Percentiles rank a stretch among this genome's conserved stretches.
Conservation (phyloP, 202 grass and related monocot species). For the Schoenoplectus triqueter region DNA sequence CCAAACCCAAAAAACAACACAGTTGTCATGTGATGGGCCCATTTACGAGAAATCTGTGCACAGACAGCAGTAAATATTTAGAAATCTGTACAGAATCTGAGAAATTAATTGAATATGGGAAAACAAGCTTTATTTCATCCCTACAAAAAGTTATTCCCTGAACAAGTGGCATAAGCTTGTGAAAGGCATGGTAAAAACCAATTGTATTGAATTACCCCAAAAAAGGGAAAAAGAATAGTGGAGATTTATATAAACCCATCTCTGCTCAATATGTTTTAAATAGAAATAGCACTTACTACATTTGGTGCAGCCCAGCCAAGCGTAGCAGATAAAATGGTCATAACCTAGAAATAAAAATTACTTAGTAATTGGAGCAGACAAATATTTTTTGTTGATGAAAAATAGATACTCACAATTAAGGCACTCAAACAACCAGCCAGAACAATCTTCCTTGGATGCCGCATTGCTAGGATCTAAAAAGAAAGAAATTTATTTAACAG, state of each 20-base stretch:
- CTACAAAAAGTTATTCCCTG: conserved; percentile 11
- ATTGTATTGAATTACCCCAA: neutral
- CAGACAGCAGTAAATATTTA: conserved; percentile 36
- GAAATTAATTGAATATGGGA: neutral
- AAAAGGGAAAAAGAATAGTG: neutral
- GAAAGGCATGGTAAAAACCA: neutral
- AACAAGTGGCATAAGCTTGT: neutral
- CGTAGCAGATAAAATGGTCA: conserved; percentile 83
- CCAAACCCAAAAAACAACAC: conserved; percentile 89
- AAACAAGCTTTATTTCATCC: neutral
- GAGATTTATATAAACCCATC: conserved; percentile 18
- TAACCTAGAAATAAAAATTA: conserved; percentile 63
- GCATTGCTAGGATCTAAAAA: conserved; percentile 93
- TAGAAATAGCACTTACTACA: conserved; percentile 65
- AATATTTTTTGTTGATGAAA: neutral
- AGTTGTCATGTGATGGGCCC: conserved; percentile 94
- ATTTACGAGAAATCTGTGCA: conserved; percentile 92
- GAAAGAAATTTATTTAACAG: conserved; percentile 34
- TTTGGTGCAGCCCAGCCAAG: conserved; percentile 95
- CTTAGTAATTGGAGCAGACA: conserved; percentile 13
- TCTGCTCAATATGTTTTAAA: conserved; percentile 9
- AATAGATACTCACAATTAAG: conserved; percentile 66
- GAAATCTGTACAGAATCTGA: conserved; percentile 2
- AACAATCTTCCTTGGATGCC: conserved; percentile 83
- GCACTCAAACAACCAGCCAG: conserved; percentile 71